Base-by-base conservation (phyloP, 257 asterid species). In the Scutellaria minor region DNA sequence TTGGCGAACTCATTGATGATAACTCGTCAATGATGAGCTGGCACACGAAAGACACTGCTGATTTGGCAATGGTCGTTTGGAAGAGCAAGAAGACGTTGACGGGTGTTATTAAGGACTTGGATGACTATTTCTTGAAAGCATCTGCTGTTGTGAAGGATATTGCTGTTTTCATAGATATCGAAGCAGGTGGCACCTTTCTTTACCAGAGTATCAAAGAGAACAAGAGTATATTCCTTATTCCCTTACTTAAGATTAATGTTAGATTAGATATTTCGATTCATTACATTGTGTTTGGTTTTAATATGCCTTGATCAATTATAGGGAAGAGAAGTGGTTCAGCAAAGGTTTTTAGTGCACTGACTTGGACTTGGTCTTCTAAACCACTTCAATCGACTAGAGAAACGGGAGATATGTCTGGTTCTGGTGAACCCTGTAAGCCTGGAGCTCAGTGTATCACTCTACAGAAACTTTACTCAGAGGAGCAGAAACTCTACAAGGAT, bases 361-460 rank as follows among this genome's bases (percentile, higher is more conserved):
- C 88, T 6, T 89, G 95, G 95, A 87, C 81, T 74, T 79, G 96
- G 96, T 82, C 96, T 44, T 87, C 90, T 2, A 88, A 82, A 75
- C 77, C 94, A 45, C 86, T 87, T 80, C 87, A 77, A 22, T 78
- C 82, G 71, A 76, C 79, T 14, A 81, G 77, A 71, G 89, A 84
- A 20, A 72, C 27, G 13, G 90, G 76, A 66, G 79, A 67, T 42
- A 22, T 60, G 10, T 62, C 64, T 74, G 84, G 80, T 53, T 77
- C 89, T 41, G 70, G 53, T 59, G 91, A 89, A 35, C 95, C 96
- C 10, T 89, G 97, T 83, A 88, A 81, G 77, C 96, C 93, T 8
- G 96, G 96, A 66, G 93, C 95, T 62, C 96, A 91, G 64, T 80
- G 96, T 64, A 53, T 81, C 63, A 86, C 96, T 51, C 96, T 91